Base-by-base conservation (phyloP, 2,329 filamentous ascomycete genomes). In the Sarocladium brachiariae region DNA sequence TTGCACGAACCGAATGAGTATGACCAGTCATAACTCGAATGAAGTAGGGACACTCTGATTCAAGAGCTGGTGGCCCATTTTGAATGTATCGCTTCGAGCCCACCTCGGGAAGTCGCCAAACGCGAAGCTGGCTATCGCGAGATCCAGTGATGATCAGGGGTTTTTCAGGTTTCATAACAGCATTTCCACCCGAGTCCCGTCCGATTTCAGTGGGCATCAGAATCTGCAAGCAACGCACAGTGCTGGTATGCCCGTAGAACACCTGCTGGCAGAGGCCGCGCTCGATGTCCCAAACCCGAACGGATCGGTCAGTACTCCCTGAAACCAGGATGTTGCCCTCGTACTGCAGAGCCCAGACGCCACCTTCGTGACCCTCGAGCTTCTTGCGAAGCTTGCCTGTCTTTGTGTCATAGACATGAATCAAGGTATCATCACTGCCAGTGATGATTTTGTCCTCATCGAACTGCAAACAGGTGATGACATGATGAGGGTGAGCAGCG, bases 271-370 rank as follows among this genome's bases (percentile, higher is more conserved):
- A 96, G 41, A 87, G 80, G 1, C 91, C 93, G 59, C 86, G 86
- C 62, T 95, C 89, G 56, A 99, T 96, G 64, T 99, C 92, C 93
- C 93, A 99, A 0, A 99, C 92, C n/a, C 93, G 84, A n/a, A 99
- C 93, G 10, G 93, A 95, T 43, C 93, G 80, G 68, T 99, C 93
- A 0, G 93, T 99, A 6, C 91, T 96, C 2, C 93, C 93, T 14
- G 93, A 99, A 2, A 99, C 93, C 18, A 99, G 73, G 14, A 88
- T 89, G 63, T 97, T 96, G 48, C 91, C 92, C 63, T 96, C 86
- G 63, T 97, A 99, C 65, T 97, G 91, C 50, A 99, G 71, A 25
- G 93, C 93, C 93, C 93, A 99, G 1, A 99, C 93, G 41, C 93
- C 93, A 30, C 93, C 93, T 66, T 99, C 93, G 59, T 99, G 93